phyloP scores from a whole-genome alignment of 805 yeast genomes.

The Pichia pseudocactophila region DNA sequence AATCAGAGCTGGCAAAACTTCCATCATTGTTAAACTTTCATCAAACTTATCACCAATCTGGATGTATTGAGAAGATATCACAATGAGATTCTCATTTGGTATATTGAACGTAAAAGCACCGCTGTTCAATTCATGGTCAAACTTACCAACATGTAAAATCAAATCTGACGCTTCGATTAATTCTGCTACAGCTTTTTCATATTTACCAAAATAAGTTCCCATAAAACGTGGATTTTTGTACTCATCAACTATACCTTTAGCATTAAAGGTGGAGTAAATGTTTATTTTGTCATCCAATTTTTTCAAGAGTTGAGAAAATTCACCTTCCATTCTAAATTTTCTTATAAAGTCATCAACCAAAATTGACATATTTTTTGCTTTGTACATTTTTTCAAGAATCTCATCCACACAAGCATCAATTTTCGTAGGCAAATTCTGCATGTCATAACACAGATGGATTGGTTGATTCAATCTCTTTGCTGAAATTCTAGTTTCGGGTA shows the following conservation, averaged over 20 bases:
- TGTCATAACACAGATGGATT: conserved; percentile 17
- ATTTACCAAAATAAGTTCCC: conserved; percentile 35
- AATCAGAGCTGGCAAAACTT: conserved; percentile 28
- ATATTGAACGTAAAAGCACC: conserved; percentile 46
- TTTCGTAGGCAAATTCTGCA: conserved; percentile 14
- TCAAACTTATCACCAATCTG: conserved; percentile 26
- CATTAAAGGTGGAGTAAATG: conserved; percentile 32
- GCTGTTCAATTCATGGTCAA: conserved; percentile 53
- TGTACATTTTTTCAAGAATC: conserved; percentile 32
- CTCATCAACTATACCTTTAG: conserved; percentile 35
- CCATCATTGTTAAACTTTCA: conserved; percentile 26
- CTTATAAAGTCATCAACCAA: conserved; percentile 34
- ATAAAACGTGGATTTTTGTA: conserved; percentile 29
- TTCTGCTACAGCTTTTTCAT: conserved; percentile 28
- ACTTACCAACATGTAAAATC: conserved; percentile 62
- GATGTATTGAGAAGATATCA: conserved; percentile 35
- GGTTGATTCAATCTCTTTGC: conserved; percentile 28
- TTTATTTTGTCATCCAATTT: conserved; percentile 30
- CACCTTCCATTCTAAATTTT: conserved; percentile 29
- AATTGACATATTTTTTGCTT: conserved; percentile 30
- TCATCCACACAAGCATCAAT: conserved; percentile 18
- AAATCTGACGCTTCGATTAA: conserved; percentile 50
- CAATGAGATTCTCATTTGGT: conserved; percentile 21
- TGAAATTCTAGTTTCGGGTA: conserved; percentile 45
- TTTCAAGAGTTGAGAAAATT: conserved; percentile 25